Evolutionary conservation across 805 yeast genomes (phyloP).

Genomic region (Candida anglica): DNA sequence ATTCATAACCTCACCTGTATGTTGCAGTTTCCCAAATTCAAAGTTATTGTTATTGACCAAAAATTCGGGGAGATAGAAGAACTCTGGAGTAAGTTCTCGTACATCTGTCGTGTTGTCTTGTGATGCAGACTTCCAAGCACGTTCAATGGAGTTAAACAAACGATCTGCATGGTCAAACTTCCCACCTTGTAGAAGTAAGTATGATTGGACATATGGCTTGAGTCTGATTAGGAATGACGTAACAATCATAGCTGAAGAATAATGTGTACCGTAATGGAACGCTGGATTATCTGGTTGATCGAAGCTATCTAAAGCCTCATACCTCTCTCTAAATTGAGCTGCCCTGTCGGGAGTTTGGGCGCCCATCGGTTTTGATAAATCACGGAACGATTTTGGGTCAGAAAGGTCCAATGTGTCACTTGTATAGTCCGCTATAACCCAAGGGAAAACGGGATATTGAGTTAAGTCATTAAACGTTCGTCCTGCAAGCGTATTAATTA

Average conservation of each 20-base stretch:
- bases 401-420: slow-evolving; percentile 65
- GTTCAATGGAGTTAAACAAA: slow-evolving; percentile 66
- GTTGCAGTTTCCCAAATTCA: slow-evolving; percentile 69
- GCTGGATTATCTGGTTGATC: slow-evolving; percentile 61
- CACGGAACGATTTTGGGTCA: slow-evolving; percentile 63
- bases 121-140: slow-evolving; percentile 80
- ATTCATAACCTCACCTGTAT: slow-evolving; percentile 51
- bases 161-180: slow-evolving; percentile 87
- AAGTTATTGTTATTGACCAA: slow-evolving; percentile 60
- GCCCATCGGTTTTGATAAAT: slow-evolving; percentile 87
- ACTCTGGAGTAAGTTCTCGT: slow-evolving; percentile 83
- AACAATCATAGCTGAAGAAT: slow-evolving; percentile 91
- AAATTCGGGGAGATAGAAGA: slow-evolving; percentile 79
- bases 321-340: slow-evolving; percentile 63
- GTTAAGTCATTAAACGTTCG: slow-evolving; percentile 85
- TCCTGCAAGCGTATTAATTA: slow-evolving; percentile 81
- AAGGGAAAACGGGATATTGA: slow-evolving; percentile 88
- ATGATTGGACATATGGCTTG: slow-evolving; percentile 78
- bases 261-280: slow-evolving; percentile 91
- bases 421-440: slow-evolving; percentile 82
- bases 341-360: slow-evolving; percentile 68
- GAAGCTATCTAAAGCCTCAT: slow-evolving; percentile 62
- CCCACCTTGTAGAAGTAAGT: slow-evolving; percentile 78
- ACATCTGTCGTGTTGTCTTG: slow-evolving; percentile 82
- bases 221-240: slow-evolving; percentile 73